phyloP scores from a whole-genome alignment of 2,329 filamentous ascomycete genomes.

The Phyllosticta citriasiana region DNA sequence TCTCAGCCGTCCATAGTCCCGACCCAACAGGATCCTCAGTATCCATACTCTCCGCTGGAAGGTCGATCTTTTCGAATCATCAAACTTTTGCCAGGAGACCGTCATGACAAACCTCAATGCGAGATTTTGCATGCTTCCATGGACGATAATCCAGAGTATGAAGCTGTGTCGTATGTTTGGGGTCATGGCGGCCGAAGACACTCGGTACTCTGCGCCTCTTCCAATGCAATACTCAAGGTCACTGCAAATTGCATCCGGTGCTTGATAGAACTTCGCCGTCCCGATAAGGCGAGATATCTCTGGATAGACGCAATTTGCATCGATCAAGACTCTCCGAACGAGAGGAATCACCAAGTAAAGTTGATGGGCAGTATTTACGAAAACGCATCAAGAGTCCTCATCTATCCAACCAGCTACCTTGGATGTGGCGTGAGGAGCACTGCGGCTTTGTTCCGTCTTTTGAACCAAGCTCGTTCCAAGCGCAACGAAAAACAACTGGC shows the following conservation, averaged over 20 bases:
- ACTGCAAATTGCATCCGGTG: neutral
- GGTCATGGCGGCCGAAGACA: neutral
- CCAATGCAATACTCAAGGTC: neutral
- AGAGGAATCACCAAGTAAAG: neutral
- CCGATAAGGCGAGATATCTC: neutral
- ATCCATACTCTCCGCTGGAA: no score
- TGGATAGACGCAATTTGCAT: constrained; percentile 8
- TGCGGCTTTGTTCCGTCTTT: neutral
- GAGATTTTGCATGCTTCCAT: neutral
- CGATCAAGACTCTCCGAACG: neutral
- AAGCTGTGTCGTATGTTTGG: neutral
- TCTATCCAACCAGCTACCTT: constrained; percentile 12
- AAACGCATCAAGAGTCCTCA: constrained; percentile 9
- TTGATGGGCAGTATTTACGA: constrained; percentile 1
- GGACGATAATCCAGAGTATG: neutral
- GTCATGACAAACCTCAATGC: neutral
- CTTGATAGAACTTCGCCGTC: neutral
- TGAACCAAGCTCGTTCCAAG: neutral
- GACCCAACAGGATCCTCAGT: no score
- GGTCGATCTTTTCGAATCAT: neutral
- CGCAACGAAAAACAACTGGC: neutral
- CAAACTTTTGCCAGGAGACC: neutral
- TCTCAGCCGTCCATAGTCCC: no score
- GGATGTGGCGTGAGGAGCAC: neutral
- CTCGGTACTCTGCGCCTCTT: neutral